Percentiles rank a stretch among this genome's conserved stretches.
These are phyloP conservation scores for Aegilops umbellulata DNA, from an alignment of 176 grass and related monocot species.

Conservation along the genomic window DNA sequence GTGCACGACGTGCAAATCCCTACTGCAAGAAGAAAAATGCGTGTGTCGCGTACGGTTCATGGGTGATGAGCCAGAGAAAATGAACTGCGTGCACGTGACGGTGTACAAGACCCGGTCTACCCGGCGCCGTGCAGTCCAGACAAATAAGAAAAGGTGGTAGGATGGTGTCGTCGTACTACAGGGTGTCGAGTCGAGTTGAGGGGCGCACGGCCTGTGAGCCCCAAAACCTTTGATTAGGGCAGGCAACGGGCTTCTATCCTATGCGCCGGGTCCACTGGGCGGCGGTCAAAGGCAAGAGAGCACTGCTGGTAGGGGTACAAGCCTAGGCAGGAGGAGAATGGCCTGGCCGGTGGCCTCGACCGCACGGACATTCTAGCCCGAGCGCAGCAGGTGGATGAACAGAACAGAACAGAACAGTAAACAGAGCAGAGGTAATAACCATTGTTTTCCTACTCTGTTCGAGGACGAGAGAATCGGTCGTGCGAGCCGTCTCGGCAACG, in stretches of 20 bases:
- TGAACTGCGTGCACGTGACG: background rate
- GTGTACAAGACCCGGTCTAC: conserved; percentile 1
- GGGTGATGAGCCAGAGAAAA: background rate
- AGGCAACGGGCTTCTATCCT: background rate
- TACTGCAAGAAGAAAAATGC: background rate
- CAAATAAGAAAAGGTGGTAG: background rate
- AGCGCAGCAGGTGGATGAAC: background rate
- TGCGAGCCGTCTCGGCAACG: background rate
- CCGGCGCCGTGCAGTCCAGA: background rate
- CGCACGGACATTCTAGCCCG: background rate
- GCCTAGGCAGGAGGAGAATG: background rate
- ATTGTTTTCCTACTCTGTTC: background rate
- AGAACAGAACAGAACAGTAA: background rate
- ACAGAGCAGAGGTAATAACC: background rate
- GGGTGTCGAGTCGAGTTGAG: background rate
- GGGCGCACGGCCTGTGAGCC: background rate
- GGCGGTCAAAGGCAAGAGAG: background rate
- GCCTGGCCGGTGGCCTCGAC: background rate
- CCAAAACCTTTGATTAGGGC: background rate
- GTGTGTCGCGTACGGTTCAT: background rate
- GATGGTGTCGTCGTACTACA: background rate
- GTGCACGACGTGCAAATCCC: no score
- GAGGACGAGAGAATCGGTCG: background rate
- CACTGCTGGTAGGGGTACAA: no score
- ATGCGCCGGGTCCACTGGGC: background rate